Base-by-base conservation (phyloP, 805 yeast species). In the Kodamaea laetipori region DNA sequence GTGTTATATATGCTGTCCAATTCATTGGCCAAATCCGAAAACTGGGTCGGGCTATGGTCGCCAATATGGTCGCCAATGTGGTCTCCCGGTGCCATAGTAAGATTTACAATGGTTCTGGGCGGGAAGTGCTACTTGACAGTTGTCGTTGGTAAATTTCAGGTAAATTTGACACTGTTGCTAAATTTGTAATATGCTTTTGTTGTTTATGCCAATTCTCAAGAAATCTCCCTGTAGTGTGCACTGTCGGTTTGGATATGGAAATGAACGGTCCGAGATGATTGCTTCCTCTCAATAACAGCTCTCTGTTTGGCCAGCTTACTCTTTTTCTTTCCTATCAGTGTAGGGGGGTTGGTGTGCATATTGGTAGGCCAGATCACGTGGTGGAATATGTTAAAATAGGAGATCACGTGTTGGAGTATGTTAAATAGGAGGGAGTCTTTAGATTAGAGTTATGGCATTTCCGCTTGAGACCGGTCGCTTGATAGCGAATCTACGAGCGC, bases 381-480 rank as follows among this genome's bases (percentile, higher is more conserved):
- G 25, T 16, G 31, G 32, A 4, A 5, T 15, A 28, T 28, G 16
- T n/a, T n/a, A n/a, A n/a, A n/a, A n/a, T n/a, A n/a, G n/a, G n/a
- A n/a, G n/a, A 17, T 27, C 31, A 27, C 31, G 31, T 27, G 31
- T n/a, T n/a, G n/a, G n/a, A n/a, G n/a, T n/a, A n/a, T n/a, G n/a
- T n/a, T n/a, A 27, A 27, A 27, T 27, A 27, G 31, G 31, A 27
- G 31, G 31, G 31, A 27, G 31, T 3, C 17, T 12, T 4, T 27
- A 7, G 13, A 27, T 33, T 33, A 15, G 12, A 11, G 11, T 15
- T 21, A 69, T 70, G 76, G 66, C 74, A 19, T 62, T 69, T 39
- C 70, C 73, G 4, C 55, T 61, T 17, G 70, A 66, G 25, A 55
- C 58, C 6, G 47, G 57, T 13, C 61, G 59, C 13, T 41, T 69